Base-by-base conservation (phyloP, 306 rosid genomes). In the Rosa persica region DNA sequence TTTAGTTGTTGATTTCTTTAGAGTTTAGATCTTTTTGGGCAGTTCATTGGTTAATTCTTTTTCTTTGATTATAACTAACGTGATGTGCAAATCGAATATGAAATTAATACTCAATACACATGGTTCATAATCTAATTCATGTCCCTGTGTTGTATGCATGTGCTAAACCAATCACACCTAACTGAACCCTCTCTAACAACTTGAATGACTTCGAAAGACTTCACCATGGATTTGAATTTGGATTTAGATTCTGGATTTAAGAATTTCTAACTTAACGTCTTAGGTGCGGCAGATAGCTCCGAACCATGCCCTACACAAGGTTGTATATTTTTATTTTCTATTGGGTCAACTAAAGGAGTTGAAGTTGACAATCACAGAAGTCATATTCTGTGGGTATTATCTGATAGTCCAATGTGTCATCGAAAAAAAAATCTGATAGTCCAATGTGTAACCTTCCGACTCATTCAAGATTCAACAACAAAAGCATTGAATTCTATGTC, bases 231-330 rank as follows among this genome's bases (percentile, higher is more conserved):
- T 36, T 30, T 66, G 47, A 27, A 67, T 38, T 36, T 38, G 66
- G 76, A 12, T 55, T 54, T 40, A 19, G 66, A 39, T 73, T 73
- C 20, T 22, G 51, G 77, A 40, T 74, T 72, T 74, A 25, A 7
- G 68, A 22, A 74, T 39, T 38, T 22, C 19, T 22, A 15, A 74
- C 30, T 40, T 57, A 13, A 57, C 68, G 68, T 57, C 25, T 43
- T 57, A 1, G 25, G 77, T 57, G 25, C 44, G 68, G 49, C 22
- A 60, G 66, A 25, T 60, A 11, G 66, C 65, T 25, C 38, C 15
- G 0, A 2, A 12, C 40, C 20, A 27, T 27, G 5, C 52, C 38
- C 12, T 73, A 20, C 67, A 27, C 34, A 34, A 17, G n/a, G n/a
- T 30, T 30, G 9, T 62, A n/a, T 34, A 5, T 7, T 34, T 65